A percentile compares a stretch with the other conserved stretches of the same genome.
Evolutionary conservation across 805 yeast genomes (phyloP).

Genomic region (Saturnispora bothae): DNA sequence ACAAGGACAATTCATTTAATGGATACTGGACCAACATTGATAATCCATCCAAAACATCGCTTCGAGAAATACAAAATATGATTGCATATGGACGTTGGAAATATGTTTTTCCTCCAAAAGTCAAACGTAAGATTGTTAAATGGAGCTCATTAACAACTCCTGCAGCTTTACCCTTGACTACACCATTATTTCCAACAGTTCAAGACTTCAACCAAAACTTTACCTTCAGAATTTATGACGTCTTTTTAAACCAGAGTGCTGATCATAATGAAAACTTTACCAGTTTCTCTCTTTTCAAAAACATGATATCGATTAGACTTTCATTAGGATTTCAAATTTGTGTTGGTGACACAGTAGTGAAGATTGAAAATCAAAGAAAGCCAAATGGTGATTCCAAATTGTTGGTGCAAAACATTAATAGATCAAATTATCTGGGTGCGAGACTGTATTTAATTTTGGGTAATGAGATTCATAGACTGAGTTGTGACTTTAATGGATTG

Average conservation of each 20-base stretch:
- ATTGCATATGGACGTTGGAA: conserved; percentile 81
- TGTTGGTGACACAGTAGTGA: conserved; percentile 55
- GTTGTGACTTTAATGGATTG: conserved; percentile 59
- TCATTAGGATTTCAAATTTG: conserved; percentile 88
- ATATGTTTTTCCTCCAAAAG: conserved; percentile 71
- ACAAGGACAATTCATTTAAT: conserved; percentile 12
- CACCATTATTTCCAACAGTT: conserved; percentile 64
- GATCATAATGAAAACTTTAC: conserved; percentile 37
- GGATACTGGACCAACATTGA: conserved; percentile 51
- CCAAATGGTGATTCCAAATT: conserved; percentile 45
- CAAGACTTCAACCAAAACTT: conserved; percentile 62
- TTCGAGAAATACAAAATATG: conserved; percentile 42
- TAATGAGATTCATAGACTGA: conserved; percentile 77
- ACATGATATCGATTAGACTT: conserved; percentile 76
- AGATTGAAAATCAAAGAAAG: conserved; percentile 51
- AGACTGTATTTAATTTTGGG: conserved; percentile 68
- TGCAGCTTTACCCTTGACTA: conserved; percentile 78
- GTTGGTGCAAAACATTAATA: conserved; percentile 45
- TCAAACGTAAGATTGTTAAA: conserved; percentile 58
- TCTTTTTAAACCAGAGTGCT: conserved; percentile 50
- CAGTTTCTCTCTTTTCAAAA: conserved; percentile 59
- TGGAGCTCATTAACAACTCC: conserved; percentile 94
- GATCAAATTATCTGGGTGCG: conserved; percentile 37
- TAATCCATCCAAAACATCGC: conserved; percentile 68
- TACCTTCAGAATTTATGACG: conserved; percentile 75